Percentiles rank a stretch among this genome's conserved stretches.
Evolutionary conservation across 352 stramenopile genomes (phyloP).

Genomic region (Pelagophyceae sp.): DNA sequence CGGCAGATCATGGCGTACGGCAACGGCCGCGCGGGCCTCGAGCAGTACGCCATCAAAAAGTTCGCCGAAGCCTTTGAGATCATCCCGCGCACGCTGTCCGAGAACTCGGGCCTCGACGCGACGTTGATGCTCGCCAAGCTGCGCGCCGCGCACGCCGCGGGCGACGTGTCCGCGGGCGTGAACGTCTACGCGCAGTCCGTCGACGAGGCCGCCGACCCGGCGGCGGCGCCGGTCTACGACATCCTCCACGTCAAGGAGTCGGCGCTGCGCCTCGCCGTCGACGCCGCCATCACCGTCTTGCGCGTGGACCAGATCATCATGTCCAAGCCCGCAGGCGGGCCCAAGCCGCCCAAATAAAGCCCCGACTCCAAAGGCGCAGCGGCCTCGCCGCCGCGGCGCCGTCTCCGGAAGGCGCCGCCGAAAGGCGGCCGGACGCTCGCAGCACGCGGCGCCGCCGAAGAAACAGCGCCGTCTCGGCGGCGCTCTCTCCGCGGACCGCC

Average conservation of each 20-base stretch:
- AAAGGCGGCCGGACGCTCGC: no score
- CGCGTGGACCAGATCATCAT: conserved; percentile 99
- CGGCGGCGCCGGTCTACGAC: conserved; percentile 65
- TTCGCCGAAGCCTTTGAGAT: conserved; percentile 96
- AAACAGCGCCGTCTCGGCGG: no score
- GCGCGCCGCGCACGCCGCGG: conserved; percentile 81
- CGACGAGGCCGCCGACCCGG: conserved; percentile 31
- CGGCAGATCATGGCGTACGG: conserved; percentile 84
- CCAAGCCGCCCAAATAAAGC: conserved; percentile 48
- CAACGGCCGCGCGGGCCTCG: conserved; percentile 86
- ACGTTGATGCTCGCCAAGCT: conserved; percentile 80
- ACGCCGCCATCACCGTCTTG: conserved; percentile 94
- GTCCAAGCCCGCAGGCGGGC: conserved; percentile 83
- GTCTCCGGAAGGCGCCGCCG: no score
- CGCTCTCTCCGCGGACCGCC: no score
- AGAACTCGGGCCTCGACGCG: conserved; percentile 92
- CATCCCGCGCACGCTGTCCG: conserved; percentile 88
- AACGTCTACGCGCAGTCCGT: conserved; percentile 73
- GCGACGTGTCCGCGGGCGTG: conserved; percentile 77
- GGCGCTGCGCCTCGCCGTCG: conserved; percentile 89
- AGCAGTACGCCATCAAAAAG: conserved; percentile 98
- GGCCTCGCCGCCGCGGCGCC: no score
- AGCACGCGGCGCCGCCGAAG: no score
- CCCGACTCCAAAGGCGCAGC: no score
- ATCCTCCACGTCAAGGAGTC: conserved; percentile 89